A percentile compares a stretch with the other conserved stretches of the same genome.
phyloP scores from a whole-genome alignment of 352 stramenopile genomes.

The Phytophthora tentaculata region DNA sequence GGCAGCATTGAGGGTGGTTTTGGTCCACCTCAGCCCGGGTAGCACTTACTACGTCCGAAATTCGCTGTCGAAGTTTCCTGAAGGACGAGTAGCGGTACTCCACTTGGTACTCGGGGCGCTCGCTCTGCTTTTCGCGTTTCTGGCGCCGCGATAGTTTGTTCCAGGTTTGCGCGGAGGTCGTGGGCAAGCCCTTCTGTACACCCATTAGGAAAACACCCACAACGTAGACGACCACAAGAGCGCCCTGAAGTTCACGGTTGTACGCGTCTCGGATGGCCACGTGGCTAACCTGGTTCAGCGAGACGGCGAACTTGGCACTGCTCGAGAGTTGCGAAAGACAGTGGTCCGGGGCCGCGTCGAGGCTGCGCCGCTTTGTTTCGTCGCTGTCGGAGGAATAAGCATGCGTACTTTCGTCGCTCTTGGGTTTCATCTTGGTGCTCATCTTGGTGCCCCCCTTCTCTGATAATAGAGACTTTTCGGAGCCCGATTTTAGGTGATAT shows the following conservation, averaged over 20 bases:
- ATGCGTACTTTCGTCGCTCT: constrained; percentile 2
- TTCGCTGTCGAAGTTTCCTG: constrained; percentile 40
- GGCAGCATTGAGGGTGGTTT: constrained; percentile 52
- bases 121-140: constrained; percentile 8
- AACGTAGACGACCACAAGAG: constrained; percentile 49
- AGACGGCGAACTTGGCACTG: constrained; percentile 52
- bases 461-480: no score
- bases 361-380: constrained; percentile 13
- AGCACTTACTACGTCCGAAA: constrained; percentile 31
- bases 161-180: neutral
- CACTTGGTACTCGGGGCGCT: constrained; percentile 41
- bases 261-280: constrained; percentile 45
- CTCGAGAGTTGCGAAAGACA: constrained; percentile 53
- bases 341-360: constrained; percentile 15
- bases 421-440: constrained; percentile 13
- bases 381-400: constrained; percentile 1
- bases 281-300: constrained; percentile 66
- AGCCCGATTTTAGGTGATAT: no score
- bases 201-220: constrained; percentile 49
- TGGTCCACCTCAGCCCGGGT: constrained; percentile 20
- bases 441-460: neutral
- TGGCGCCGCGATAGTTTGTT: constrained; percentile 2
- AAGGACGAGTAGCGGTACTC: constrained; percentile 66
- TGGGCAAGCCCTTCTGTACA: constrained; percentile 57
- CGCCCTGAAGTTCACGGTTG: constrained; percentile 38